A percentile compares a stretch with the other conserved stretches of the same genome.
Evolutionary conservation across 2,329 filamentous ascomycete species (phyloP).

Genomic region (Arthrobotrys entomopaga): DNA sequence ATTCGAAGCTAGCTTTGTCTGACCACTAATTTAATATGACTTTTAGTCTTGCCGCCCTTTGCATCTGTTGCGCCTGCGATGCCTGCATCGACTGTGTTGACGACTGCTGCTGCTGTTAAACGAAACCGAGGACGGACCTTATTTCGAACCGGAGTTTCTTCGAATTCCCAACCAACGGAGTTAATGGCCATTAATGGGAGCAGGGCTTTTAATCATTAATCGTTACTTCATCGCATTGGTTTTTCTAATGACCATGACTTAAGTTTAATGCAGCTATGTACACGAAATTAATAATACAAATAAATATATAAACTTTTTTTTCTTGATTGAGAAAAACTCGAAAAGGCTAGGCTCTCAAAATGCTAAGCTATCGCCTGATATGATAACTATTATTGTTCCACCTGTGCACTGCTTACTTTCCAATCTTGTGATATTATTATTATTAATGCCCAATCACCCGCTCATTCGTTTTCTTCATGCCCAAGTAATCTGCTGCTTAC

Average conservation of each 20-base stretch:
- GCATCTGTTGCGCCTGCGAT: constrained; percentile 53
- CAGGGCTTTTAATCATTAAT: background rate
- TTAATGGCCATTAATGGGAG: background rate
- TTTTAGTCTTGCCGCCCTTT: constrained; percentile 44
- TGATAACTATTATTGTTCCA: background rate
- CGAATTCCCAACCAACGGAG: background rate
- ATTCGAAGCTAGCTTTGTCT: too few species aligned
- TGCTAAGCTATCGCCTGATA: background rate
- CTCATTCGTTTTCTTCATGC: background rate
- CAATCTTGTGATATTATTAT: background rate
- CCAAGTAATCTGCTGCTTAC: constrained; percentile 34
- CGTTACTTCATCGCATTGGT: constrained; percentile 7
- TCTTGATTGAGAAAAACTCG: background rate
- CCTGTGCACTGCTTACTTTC: background rate
- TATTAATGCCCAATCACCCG: too few species aligned
- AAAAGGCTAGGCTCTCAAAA: background rate
- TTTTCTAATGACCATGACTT: background rate
- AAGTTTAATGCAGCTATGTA: constrained; percentile 18
- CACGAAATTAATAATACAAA: constrained; percentile 13
- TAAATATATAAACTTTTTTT: too few species aligned
- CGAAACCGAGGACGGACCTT: background rate
- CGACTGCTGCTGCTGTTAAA: constrained; percentile 52
- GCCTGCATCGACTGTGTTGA: constrained; percentile 53
- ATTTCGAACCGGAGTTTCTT: background rate
- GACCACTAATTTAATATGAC: background rate